Conservation (phyloP, 2,329 filamentous ascomycete genomes). For the Venturia aucupariae region DNA sequence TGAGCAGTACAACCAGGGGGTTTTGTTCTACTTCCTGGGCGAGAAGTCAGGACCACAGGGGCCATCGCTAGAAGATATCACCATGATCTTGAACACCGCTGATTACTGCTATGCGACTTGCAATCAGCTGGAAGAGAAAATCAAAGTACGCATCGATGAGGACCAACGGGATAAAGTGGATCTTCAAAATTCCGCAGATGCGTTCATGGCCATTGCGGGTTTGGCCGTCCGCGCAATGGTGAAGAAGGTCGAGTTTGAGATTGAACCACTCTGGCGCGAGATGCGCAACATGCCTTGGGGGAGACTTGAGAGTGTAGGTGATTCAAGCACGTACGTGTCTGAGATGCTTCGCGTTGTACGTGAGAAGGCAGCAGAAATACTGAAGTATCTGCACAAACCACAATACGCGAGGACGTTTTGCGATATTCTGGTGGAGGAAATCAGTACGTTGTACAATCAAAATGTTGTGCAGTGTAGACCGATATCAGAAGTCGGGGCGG, state of each 20-base stretch:
- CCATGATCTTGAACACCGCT: constrained; percentile 88
- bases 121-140: constrained; percentile 86
- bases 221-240: constrained; percentile 78
- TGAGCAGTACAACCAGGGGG: constrained; percentile 90
- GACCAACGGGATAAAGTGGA: constrained; percentile 70
- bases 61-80: constrained; percentile 62
- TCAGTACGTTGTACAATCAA: constrained; percentile 68
- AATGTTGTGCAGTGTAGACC: constrained; percentile 85
- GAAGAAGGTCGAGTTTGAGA: constrained; percentile 68
- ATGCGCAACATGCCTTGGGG: constrained; percentile 97
- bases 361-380: constrained; percentile 60
- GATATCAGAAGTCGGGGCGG: constrained; percentile 86
- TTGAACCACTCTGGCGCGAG: constrained; percentile 85
- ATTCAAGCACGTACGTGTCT: constrained; percentile 85
- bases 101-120: constrained; percentile 96
- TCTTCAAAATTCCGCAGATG: constrained; percentile 84
- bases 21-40: constrained; percentile 64
- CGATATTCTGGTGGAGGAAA: constrained; percentile 85
- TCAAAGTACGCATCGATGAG: constrained; percentile 79
- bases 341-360: constrained; percentile 70
- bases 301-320: constrained; percentile 83
- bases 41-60: constrained; percentile 48
- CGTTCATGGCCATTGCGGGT: constrained; percentile 90
- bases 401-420: constrained; percentile 93
- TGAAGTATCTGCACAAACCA: constrained; percentile 72